A percentile compares a stretch with the other conserved stretches of the same genome.
phyloP scores from a whole-genome alignment of 768 basidiomycete species.

The Paxillus ammoniavirescens region DNA sequence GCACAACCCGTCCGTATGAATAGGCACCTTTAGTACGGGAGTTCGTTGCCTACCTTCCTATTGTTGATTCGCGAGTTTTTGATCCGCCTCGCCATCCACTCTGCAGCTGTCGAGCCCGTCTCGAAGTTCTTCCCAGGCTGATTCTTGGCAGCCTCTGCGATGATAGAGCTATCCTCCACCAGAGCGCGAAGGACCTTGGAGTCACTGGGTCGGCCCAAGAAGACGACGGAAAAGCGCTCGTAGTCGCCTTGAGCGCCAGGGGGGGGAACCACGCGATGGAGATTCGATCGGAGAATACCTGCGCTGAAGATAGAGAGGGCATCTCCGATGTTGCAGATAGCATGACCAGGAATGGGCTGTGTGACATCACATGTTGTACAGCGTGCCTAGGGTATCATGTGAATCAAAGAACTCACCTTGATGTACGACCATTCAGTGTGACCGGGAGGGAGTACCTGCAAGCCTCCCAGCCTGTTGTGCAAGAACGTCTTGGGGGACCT shows the following conservation, averaged over 20 bases:
- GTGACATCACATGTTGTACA: neutral
- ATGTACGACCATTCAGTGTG: too few relatives aligned
- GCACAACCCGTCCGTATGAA: neutral
- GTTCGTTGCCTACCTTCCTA: constrained; percentile 33
- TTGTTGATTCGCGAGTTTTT: constrained; percentile 28
- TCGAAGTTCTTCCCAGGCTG: constrained; percentile 37
- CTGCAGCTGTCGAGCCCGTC: constrained; percentile 34
- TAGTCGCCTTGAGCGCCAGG: too few relatives aligned
- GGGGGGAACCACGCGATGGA: too few relatives aligned
- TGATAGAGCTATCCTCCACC: constrained; percentile 46
- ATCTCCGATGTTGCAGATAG: constrained; percentile 63
- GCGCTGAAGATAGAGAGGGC: constrained; percentile 37
- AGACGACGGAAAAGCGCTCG: too few relatives aligned
- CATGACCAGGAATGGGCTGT: constrained; percentile 53
- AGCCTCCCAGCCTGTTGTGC: constrained; percentile 24
- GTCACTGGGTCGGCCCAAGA: constrained; percentile 61
- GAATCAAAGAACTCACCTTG: too few relatives aligned
- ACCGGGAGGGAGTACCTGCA: too few relatives aligned
- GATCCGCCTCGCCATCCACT: too few relatives aligned
- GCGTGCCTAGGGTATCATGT: too few relatives aligned
- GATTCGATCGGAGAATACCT: too few relatives aligned
- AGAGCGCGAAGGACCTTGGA: constrained; percentile 50
- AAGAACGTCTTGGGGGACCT: too few relatives aligned
- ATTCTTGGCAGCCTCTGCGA: constrained; percentile 42
- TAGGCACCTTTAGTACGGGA: too few relatives aligned